phyloP scores from a whole-genome alignment of 768 basidiomycete species.

The Auricularia sp. region DNA sequence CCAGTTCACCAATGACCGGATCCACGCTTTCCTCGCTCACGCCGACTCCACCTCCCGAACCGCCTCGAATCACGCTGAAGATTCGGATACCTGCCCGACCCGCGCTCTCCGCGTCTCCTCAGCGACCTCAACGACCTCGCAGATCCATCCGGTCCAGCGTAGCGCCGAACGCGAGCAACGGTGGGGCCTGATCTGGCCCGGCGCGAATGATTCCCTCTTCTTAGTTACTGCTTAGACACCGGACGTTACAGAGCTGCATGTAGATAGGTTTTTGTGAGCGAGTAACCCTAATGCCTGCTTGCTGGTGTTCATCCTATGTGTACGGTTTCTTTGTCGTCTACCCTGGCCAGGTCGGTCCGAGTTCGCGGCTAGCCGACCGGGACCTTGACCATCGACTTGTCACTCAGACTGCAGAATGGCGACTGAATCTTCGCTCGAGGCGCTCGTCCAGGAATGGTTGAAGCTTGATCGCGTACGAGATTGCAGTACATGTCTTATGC shows the following conservation, averaged over 20 bases:
- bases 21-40: slow-evolving; percentile 2
- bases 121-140: slow-evolving; percentile 3
- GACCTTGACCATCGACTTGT: neutral
- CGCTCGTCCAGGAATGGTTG: slow-evolving; percentile 42
- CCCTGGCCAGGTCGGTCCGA: slow-evolving; percentile 9
- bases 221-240: slow-evolving; percentile 20
- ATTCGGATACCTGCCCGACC: slow-evolving; percentile 19
- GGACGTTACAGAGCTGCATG: slow-evolving; percentile 9
- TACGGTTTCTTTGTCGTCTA: slow-evolving; percentile 5
- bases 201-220: neutral
- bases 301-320: slow-evolving; percentile 1
- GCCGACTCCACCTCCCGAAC: slow-evolving; percentile 8
- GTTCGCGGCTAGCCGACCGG: neutral
- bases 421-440: slow-evolving; percentile 22
- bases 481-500: neutral
- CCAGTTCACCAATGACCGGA: neutral
- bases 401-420: slow-evolving; percentile 6
- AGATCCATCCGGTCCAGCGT: slow-evolving; percentile 4
- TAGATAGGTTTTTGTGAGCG: slow-evolving; percentile 10
- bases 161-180: neutral
- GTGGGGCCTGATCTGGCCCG: neutral
- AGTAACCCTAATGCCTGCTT: neutral
- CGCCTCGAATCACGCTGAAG: slow-evolving; percentile 14
- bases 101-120: slow-evolving; percentile 8
- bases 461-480: slow-evolving; percentile 33